A percentile compares a stretch with the other conserved stretches of the same genome.
These are phyloP conservation scores for Chlorella sorokiniana DNA, from an alignment of 139 green algal genomes.

Conservation along the genomic window DNA sequence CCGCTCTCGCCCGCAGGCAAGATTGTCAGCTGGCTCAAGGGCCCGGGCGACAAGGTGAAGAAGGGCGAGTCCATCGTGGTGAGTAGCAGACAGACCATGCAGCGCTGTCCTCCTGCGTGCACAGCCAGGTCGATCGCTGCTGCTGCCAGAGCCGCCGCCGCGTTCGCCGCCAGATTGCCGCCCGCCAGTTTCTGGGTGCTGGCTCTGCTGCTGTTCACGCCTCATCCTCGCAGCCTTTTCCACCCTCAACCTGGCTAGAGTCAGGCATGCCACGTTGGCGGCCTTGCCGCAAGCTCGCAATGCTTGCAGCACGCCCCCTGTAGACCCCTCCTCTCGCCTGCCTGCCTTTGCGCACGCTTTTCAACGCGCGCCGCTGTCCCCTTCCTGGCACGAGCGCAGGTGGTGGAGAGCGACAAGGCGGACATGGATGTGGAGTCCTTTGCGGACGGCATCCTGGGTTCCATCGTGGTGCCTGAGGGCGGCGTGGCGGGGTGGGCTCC, in stretches of 20 bases:
- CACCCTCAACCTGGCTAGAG: not conserved
- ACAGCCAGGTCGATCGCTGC: too few species aligned
- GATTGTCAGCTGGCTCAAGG: constrained; percentile 97
- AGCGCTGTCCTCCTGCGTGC: too few species aligned
- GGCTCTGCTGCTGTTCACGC: not conserved
- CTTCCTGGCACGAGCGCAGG: not conserved
- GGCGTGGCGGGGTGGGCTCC: constrained; percentile 88
- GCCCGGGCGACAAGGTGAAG: constrained; percentile 86
- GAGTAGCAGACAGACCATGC: constrained; percentile 65
- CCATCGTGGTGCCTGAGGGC: constrained; percentile 84
- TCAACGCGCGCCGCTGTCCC: not conserved
- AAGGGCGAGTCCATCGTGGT: constrained; percentile 97
- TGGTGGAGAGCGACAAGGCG: constrained; percentile 88
- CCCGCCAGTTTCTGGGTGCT: not conserved
- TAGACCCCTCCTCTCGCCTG: too few species aligned
- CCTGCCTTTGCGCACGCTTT: not conserved
- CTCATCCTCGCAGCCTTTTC: not conserved
- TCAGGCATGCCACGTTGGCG: too few species aligned
- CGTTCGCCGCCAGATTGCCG: not conserved
- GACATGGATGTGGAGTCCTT: constrained; percentile 99
- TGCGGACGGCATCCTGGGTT: constrained; percentile 84
- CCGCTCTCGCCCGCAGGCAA: constrained; percentile 66
- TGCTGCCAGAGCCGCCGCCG: too few species aligned
- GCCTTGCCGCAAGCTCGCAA: too few species aligned
- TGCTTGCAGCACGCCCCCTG: too few species aligned